These are phyloP conservation scores for Madurella fahalii DNA, from an alignment of 2,329 filamentous ascomycete genomes.

Conservation along the genomic window DNA sequence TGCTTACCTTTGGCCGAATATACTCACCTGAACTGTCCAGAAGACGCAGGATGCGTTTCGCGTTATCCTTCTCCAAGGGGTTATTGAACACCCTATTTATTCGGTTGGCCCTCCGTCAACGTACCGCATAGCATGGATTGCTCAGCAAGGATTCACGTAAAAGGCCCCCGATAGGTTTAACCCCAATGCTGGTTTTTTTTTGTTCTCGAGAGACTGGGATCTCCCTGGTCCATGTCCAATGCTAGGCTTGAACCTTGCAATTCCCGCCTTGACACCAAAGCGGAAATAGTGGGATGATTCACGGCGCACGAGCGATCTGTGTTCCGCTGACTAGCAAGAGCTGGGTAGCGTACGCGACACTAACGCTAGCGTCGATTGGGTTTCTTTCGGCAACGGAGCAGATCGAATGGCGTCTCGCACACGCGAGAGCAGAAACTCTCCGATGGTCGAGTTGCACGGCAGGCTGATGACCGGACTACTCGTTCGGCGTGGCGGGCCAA, in stretches of 20 bases:
- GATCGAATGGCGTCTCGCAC: background rate
- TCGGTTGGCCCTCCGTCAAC: background rate
- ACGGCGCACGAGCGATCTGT: background rate
- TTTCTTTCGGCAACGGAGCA: background rate
- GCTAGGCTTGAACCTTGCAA: background rate
- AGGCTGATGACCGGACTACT: background rate
- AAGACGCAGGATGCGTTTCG: no score
- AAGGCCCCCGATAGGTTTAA: background rate
- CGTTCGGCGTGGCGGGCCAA: background rate
- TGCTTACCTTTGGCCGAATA: background rate
- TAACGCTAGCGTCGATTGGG: background rate
- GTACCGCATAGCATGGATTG: background rate
- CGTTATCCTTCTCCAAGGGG: no score
- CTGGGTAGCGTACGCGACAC: background rate
- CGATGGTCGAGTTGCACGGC: background rate
- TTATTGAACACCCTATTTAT: background rate
- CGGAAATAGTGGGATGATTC: background rate
- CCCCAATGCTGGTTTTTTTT: background rate
- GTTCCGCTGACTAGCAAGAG: background rate
- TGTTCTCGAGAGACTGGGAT: background rate
- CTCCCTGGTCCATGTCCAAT: background rate
- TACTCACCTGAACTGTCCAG: no score
- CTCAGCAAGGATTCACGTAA: background rate
- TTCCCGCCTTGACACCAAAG: background rate
- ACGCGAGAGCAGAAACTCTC: background rate